Base-by-base conservation (phyloP, 2,329 filamentous ascomycete species). In the Amauroascus niger region DNA sequence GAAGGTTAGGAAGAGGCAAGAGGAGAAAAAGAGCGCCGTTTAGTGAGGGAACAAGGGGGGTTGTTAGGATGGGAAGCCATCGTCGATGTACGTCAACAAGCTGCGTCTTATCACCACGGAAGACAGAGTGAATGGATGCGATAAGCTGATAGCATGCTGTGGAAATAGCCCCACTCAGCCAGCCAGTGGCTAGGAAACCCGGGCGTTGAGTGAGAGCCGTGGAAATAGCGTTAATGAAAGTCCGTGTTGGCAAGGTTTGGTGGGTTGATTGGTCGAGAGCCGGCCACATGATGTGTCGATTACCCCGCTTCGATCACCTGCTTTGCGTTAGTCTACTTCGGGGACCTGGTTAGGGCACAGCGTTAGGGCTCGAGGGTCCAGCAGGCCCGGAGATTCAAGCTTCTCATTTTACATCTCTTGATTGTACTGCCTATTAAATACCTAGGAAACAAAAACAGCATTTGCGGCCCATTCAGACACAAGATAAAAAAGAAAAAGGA, bases 221-320 rank as follows among this genome's bases (percentile, higher is more conserved):
- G 49, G 49, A 45, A 16, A 52, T 44, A 52, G 39, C 6, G 37
- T 3, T 24, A 24, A 1, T 6, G 14, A n/a, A 7, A 20, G 49
- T 52, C 39, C 39, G 39, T 52, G 49, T 2, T 9, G 16, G n/a
- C 37, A 41, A 8, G n/a, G 16, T 2, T 6, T 16, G 24, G 14
- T 7, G 7, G 28, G 18, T 49, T 13, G 47, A 18, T 49, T 49
- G 47, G 47, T 39, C 22, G 20, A 49, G 20, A 49, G 33, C n/a
- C 20, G 40, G 49, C 49, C 49, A 52, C 49, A 52, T 52, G 49
- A 52, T 52, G 39, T 5, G 37, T 33, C 28, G 18, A 40, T 44
- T 52, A 52, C 49, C 49, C 49, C 49, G 49, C 49, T 45, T 41
- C 35, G 48, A 32, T 49, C 46, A 37, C 14, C 46, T 24, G 39